These are phyloP conservation scores for Clavariopsis aquatica DNA, from an alignment of 495 filamentous ascomycete species.

Conservation along the genomic window DNA sequence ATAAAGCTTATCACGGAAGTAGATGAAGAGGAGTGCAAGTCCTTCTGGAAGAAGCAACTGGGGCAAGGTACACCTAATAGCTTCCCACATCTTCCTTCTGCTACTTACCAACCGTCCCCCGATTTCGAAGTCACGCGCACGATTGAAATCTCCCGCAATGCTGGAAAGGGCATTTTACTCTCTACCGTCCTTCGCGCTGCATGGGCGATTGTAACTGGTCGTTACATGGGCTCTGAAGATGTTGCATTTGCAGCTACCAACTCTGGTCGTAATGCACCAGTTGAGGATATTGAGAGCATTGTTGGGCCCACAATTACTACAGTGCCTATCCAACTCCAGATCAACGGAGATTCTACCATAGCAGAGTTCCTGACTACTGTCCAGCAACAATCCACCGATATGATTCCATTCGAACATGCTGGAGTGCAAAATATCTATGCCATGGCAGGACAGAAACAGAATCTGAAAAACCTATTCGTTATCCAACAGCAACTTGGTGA, in stretches of 20 bases:
- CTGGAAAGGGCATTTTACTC: slow-evolving; percentile 15
- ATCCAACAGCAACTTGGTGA: slow-evolving; percentile 22
- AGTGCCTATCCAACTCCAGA: slow-evolving; percentile 27
- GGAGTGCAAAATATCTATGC: slow-evolving; percentile 47
- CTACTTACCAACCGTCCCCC: slow-evolving; percentile 21
- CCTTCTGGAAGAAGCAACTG: slow-evolving; percentile 26
- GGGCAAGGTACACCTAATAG: slow-evolving; percentile 2
- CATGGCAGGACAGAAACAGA: slow-evolving; percentile 15
- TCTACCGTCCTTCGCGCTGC: slow-evolving; percentile 41
- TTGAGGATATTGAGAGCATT: slow-evolving; percentile 23
- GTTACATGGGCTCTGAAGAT: slow-evolving; percentile 38
- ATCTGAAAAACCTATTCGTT: slow-evolving; percentile 30
- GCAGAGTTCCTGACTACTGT: slow-evolving; percentile 28
- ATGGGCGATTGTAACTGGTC: slow-evolving; percentile 43
- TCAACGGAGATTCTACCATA: slow-evolving; percentile 7
- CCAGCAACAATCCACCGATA: slow-evolving; percentile 44
- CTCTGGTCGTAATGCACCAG: slow-evolving; percentile 26
- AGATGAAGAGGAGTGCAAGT: slow-evolving; percentile 10
- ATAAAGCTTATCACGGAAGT: slow-evolving; percentile 20
- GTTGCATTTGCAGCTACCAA: slow-evolving; percentile 34
- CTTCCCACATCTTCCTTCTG: slow-evolving; percentile 20
- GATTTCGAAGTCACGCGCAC: slow-evolving; percentile 17
- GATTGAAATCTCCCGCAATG: slow-evolving; percentile 11
- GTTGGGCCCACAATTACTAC: slow-evolving; percentile 31
- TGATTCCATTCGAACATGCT: slow-evolving; percentile 50